A percentile compares a stretch with the other conserved stretches of the same genome.
These are phyloP conservation scores for Fusarium subtropicale DNA, from an alignment of 2,329 filamentous ascomycete genomes.

Conservation along the genomic window DNA sequence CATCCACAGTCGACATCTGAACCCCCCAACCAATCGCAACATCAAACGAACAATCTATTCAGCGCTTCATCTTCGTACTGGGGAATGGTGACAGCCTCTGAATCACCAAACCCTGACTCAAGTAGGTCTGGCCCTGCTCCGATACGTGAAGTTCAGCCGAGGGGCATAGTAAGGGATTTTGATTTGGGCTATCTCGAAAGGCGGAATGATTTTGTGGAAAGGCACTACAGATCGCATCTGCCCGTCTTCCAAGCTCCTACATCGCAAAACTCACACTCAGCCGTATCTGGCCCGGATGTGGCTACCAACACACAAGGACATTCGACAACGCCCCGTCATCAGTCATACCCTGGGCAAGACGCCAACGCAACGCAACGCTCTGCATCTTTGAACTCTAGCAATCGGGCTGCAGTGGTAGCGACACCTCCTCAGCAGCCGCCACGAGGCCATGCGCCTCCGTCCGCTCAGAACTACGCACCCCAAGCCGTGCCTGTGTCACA, in stretches of 20 bases:
- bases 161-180: background rate
- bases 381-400: background rate
- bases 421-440: background rate
- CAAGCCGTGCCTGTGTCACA: no score
- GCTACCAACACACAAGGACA: background rate
- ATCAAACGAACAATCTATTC: background rate
- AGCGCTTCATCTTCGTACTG: background rate
- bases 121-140: background rate
- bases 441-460: background rate
- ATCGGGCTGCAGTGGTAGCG: no score
- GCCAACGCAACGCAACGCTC: background rate
- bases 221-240: background rate
- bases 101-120: background rate
- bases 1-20: background rate
- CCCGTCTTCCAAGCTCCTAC: background rate
- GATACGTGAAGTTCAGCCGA: background rate
- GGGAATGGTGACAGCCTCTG: background rate
- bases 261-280: background rate
- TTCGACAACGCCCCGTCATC: rapidly evolving
- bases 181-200: background rate
- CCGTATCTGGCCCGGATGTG: background rate
- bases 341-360: background rate
- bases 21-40: background rate
- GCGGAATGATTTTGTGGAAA: background rate
- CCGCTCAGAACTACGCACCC: background rate